These are phyloP conservation scores for Wickerhamomyces sp. DNA, from an alignment of 1,139 yeast species.

Conservation along the genomic window DNA sequence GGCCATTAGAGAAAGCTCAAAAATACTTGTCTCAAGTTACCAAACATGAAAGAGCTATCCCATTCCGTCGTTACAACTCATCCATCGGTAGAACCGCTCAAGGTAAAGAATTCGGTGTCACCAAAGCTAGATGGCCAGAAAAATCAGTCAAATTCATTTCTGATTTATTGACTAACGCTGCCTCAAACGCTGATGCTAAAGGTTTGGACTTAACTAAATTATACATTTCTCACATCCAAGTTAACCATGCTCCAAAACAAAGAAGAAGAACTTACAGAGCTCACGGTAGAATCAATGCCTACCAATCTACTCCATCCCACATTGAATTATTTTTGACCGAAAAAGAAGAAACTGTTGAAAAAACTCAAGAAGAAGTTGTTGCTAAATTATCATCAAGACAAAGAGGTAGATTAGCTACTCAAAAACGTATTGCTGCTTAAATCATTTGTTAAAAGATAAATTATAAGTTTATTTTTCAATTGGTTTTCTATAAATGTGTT, in stretches of 20 bases:
- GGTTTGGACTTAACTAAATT: constrained; percentile 95
- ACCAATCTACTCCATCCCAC: constrained; percentile 98
- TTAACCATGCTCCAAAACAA: constrained; percentile 99
- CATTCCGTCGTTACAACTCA: constrained; percentile 96
- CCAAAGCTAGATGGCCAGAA: constrained; percentile 99
- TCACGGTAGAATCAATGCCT: constrained; percentile 99
- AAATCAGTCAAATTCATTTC: constrained; percentile 95
- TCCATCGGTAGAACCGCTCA: constrained; percentile 99
- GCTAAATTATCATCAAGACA: constrained; percentile 85
- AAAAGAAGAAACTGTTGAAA: constrained; percentile 89
- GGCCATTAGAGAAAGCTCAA: constrained; percentile 96
- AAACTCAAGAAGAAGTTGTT: constrained; percentile 83
- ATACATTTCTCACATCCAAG: constrained; percentile 97
- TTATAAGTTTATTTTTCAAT: not conserved
- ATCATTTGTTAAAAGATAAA: not conserved
- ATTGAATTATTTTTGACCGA: constrained; percentile 96
- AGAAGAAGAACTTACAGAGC: constrained; percentile 99
- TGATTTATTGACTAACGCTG: constrained; percentile 95
- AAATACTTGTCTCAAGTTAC: constrained; percentile 93
- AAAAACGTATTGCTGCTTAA: constrained; percentile 64
- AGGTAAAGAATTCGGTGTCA: constrained; percentile 99
- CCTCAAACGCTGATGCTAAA: constrained; percentile 98
- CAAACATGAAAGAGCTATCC: constrained; percentile 99
- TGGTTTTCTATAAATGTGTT: constrained; percentile 7
- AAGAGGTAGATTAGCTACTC: constrained; percentile 86